Percentiles rank a stretch among this genome's conserved stretches.
These are phyloP conservation scores for Ceratocystis smalleyi DNA, from an alignment of 2,329 filamentous ascomycete species.

Conservation along the genomic window DNA sequence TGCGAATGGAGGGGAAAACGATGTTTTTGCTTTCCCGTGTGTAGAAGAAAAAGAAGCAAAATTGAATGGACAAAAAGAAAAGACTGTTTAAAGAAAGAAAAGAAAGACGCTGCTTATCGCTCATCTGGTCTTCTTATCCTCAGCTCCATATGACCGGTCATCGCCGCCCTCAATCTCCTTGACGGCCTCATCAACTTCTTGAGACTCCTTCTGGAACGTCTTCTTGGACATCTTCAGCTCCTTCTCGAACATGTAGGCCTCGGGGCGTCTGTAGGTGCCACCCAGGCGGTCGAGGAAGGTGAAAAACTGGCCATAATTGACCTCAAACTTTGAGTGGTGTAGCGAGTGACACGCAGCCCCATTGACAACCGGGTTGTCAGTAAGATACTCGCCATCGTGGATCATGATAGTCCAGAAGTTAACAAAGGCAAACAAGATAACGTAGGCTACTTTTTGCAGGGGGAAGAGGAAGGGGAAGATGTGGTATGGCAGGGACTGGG, in stretches of 20 bases:
- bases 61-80: background rate
- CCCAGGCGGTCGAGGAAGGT: slow-evolving; percentile 82
- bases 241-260: slow-evolving; percentile 67
- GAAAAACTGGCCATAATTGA: slow-evolving; percentile 88
- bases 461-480: slow-evolving; percentile 86
- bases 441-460: slow-evolving; percentile 77
- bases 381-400: slow-evolving; percentile 86
- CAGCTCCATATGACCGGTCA: slow-evolving; percentile 33
- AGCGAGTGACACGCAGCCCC: slow-evolving; percentile 74
- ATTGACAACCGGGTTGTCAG: slow-evolving; percentile 82
- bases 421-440: slow-evolving; percentile 76
- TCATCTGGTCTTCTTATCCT: slow-evolving; percentile 33
- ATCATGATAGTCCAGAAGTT: slow-evolving; percentile 97
- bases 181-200: slow-evolving; percentile 61
- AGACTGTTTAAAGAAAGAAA: background rate
- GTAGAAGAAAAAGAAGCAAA: background rate
- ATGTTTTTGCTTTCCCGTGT: background rate
- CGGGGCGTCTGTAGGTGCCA: slow-evolving; percentile 73
- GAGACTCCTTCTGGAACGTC: slow-evolving; percentile 64
- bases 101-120: slow-evolving; percentile 1
- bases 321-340: slow-evolving; percentile 48
- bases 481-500: slow-evolving; percentile 82
- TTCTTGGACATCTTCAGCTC: slow-evolving; percentile 71
- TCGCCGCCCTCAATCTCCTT: slow-evolving; percentile 51
- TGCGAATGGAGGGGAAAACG: background rate